Evolutionary conservation across 1,139 yeast species (phyloP), one percentile per base, ranked within the genome.

Genomic region (Taphrina pruni): DNA sequence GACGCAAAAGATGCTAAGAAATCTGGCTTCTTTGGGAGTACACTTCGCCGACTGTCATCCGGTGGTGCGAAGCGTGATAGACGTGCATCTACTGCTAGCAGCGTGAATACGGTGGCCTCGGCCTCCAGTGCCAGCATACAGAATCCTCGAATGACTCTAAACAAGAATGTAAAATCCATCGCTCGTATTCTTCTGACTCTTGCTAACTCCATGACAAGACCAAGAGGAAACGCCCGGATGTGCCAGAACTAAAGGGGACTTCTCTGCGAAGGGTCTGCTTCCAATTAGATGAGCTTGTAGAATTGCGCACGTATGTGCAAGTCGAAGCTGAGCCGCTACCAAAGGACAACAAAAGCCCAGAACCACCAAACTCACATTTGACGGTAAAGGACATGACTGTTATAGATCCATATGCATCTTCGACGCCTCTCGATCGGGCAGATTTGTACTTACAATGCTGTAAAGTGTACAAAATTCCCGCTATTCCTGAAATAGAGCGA

Each of bases 181-280:
- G 32, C 32, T 26, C 32, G 32, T 26, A 26, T 26, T 2, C 32
- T 26, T 26, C 32, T 2, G 32, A 26, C 32, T 26, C 32, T 26
- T 26, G 32, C 32, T 26, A 1, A 26, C 32, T 4, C 32, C 32
- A 4, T 26, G 32, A 26, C 32, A 26, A 65, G 65, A n/a, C 65
- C 17, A 64, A 48, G 48, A 21, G 67, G 39, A 64, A 64, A 38
- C 60, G 69, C 6, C 46, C 61, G 38, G 39, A 43, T 9, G 36
- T 65, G 3, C 51, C 64, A 6, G 69, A 57, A 12, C 64, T 65
- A 8, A 50, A 39, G 32, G 51, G 61, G n/a, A 43, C 65, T 14
- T 45, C 54, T 14, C 14, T 65, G 52, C 64, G 58, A n/a, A 57
- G 69, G 8, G 69, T 65, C 35, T 65, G 69, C 41, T 65, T 65